Evolutionary conservation across 1,139 yeast genomes (phyloP).

Genomic region (Candida sp.): DNA sequence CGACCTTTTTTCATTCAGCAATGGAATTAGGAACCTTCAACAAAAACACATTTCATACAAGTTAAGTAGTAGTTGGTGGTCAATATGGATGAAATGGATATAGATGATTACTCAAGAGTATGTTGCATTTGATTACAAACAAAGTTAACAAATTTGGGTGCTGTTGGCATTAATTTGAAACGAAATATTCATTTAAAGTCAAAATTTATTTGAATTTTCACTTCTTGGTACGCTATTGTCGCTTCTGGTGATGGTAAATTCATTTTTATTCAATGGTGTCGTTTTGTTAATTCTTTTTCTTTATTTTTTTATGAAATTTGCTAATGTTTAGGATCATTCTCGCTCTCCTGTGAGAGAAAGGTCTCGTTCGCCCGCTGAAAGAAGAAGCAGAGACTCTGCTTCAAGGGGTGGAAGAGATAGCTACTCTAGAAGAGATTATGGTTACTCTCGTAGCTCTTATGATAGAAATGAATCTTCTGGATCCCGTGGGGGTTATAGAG

Average conservation of each 20-base stretch:
- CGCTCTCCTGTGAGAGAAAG: constrained; percentile 45
- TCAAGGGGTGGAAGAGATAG: constrained; percentile 8
- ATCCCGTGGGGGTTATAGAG: constrained; percentile 13
- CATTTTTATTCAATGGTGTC: constrained; percentile 4
- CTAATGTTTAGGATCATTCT: constrained; percentile 43
- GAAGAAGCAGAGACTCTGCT: constrained; percentile 12
- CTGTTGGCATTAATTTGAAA: constrained; percentile 1
- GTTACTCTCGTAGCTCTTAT: constrained; percentile 17
- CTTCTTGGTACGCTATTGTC: no score
- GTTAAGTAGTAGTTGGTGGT: no score
- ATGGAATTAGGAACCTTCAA: no score
- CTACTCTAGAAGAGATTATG: constrained; percentile 18
- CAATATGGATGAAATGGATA: constrained; percentile 50
- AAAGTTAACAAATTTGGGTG: constrained; percentile 2
- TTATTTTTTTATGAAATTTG: constrained; percentile 7
- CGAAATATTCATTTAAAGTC: no score
- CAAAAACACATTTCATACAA: no score
- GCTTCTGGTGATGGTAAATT: constrained; percentile 1
- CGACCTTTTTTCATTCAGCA: no score
- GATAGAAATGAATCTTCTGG: constrained; percentile 14
- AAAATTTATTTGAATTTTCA: no score
- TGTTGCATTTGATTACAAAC: constrained; percentile 17
- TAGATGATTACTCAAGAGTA: constrained; percentile 55
- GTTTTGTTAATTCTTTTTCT: constrained; percentile 3
- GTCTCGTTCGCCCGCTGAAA: constrained; percentile 27